These are phyloP conservation scores for Pyrenophora tritici-repentis DNA, from an alignment of 2,329 filamentous ascomycete species.

Conservation along the genomic window DNA sequence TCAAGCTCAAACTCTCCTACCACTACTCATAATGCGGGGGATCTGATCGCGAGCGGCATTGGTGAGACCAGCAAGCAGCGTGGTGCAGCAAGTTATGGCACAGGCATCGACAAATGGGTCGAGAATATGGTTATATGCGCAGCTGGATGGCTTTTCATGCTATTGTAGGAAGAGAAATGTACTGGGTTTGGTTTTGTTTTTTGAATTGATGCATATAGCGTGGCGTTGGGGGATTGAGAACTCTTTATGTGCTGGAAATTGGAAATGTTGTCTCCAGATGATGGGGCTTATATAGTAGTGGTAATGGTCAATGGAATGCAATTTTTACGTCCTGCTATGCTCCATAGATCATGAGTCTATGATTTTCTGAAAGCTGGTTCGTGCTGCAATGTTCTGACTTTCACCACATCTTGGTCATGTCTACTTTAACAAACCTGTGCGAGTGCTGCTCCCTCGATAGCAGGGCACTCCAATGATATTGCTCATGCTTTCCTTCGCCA, in stretches of 20 bases:
- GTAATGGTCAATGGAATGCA: constrained; percentile 1
- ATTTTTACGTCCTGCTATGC: no score
- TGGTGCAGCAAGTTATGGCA: constrained; percentile 6
- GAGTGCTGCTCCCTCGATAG: no score
- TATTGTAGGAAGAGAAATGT: constrained; percentile 21
- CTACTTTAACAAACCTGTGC: no score
- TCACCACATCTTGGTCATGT: no score
- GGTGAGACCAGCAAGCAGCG: constrained; percentile 25
- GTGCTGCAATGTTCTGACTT: no score
- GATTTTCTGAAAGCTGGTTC: no score
- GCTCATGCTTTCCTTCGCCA: not conserved
- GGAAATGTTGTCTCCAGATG: no score
- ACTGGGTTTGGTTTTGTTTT: not conserved
- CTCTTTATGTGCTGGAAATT: not conserved
- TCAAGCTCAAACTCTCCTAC: constrained; percentile 8
- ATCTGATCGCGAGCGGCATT: constrained; percentile 36
- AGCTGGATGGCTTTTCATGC: constrained; percentile 36
- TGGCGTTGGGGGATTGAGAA: constrained; percentile 1
- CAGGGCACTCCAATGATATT: not conserved
- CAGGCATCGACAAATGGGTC: constrained; percentile 31
- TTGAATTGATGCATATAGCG: constrained; percentile 9
- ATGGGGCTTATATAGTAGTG: not conserved
- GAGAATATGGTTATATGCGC: constrained; percentile 33
- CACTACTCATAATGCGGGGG: constrained; percentile 17
- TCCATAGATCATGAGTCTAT: no score